Evolutionary conservation across 2,329 filamentous ascomycete genomes (phyloP), one percentile per base, ranked within the genome.

Genomic region (Colletotrichum brevisporum): DNA sequence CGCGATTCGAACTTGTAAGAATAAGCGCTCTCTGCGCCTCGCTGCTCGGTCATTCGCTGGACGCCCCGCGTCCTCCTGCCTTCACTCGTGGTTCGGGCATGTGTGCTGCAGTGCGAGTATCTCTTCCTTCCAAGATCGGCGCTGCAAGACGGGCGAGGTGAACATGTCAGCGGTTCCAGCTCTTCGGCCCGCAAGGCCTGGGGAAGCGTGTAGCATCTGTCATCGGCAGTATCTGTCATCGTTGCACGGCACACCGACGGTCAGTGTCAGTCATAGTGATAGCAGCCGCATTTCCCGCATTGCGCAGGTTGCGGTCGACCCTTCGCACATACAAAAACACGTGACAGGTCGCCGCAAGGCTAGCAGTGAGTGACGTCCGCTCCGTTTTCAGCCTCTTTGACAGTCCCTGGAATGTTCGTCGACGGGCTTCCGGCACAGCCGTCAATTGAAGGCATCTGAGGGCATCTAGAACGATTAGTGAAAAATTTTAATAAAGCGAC

Each of bases 401-500:
- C 13, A 5, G 13, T n/a, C 2, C 13, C 5, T 43, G 13, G 31
- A 10, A 43, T 43, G 2, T 15, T 43, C 16, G 41, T 16, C 31
- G 6, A 36, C 21, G 10, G 31, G 31, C 31, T 36, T 36, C 31
- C 31, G 31, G 31, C 31, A 24, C 31, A 36, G 31, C 31, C 31
- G 10, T 36, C 31, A 36, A 36, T 36, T 36, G 31, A 36, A 36
- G 31, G 8, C 31, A 36, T 36, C 31, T 36, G 31, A 8, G 31
- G 2, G 6, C 31, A 36, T 36, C 31, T 36, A 36, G 31, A 36
- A 36, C 8, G 6, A 36, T 36, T 36, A 10, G 31, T 18, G 21
- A 61, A 47, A 56, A 56, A 55, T 41, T 26, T 52, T 41, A 69
- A 39, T 52, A 47, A 66, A 39, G 13, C 55, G 45, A 48, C 52